phyloP scores from a whole-genome alignment of 306 rosid species.

The Inga oerstediana region DNA sequence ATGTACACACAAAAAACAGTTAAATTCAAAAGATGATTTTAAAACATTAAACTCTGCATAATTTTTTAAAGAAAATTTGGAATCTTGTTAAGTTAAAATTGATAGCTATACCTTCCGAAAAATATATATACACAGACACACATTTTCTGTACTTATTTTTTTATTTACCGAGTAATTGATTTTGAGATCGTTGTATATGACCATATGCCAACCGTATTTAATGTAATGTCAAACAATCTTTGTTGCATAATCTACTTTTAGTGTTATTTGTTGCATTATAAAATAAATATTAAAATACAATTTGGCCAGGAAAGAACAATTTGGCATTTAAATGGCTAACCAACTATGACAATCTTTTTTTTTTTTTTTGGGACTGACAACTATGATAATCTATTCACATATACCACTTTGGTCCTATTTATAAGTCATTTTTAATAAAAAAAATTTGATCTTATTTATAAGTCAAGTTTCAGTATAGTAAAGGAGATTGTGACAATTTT shows the following conservation, averaged over 20 bases:
- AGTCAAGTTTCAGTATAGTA: too few species aligned
- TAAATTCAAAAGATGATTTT: background rate
- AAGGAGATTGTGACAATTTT: too few species aligned
- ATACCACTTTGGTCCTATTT: too few species aligned
- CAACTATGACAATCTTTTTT: background rate
- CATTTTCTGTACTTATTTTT: background rate
- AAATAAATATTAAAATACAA: background rate
- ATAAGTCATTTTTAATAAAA: too few species aligned
- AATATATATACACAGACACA: background rate
- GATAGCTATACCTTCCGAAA: background rate
- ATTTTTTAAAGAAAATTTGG: too few species aligned
- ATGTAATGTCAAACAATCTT: background rate
- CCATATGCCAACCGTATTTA: background rate
- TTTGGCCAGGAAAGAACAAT: background rate
- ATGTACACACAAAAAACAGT: background rate
- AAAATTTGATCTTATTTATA: too few species aligned
- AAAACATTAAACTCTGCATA: background rate
- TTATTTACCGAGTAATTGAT: background rate
- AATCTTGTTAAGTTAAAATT: too few species aligned
- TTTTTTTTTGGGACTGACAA: too few species aligned
- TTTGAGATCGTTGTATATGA: background rate
- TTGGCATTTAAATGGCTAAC: background rate
- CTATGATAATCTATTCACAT: background rate
- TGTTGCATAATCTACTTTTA: background rate
- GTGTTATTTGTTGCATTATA: background rate